Base-by-base conservation (phyloP, 495 filamentous ascomycete genomes). In the Daldinia decipiens region DNA sequence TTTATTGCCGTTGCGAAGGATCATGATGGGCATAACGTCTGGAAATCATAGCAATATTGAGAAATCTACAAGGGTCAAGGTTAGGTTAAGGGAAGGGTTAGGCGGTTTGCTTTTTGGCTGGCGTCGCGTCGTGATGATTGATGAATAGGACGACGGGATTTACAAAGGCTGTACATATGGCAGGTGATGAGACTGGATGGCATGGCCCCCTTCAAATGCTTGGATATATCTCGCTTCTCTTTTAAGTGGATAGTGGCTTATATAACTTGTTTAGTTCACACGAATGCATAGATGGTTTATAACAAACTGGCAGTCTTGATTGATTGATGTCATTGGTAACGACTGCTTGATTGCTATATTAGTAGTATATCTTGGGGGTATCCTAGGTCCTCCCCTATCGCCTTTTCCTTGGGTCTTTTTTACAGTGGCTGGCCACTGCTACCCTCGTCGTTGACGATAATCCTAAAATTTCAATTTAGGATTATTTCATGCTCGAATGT, bases 1-100 rank as follows among this genome's bases (percentile, higher is more conserved):
- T 84, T 78, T 69, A 78, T 82, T 15, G 71, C 77, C 36, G 79
- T 83, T 13, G 73, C 74, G 57, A 74, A 79, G n/a, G 73, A 77
- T 1, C 76, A 80, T 13, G 72, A 57, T 1, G 79, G 75, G 12
- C 71, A 76, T 45, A 79, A 83, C 70, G 76, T 80, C 5, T 82
- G 81, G 81, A 80, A 78, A 70, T 24, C 34, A 61, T n/a, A 50
- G 26, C 51, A 15, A 38, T 2, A 1, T 13, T 5, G 15, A 19
- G 31, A 17, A 31, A 15, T 17, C 8, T 38, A 21, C 15, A 15
- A 19, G 9, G 31, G n/a, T 19, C 4, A 21, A 17, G 53, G 21
- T 7, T 70, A 21, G 50, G 31, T 51, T 52, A 47, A 53, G 39
- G 7, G 17, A 15, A 8, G 36, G 29, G 31, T 13, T 38, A 56